These are phyloP conservation scores for Trichoderma aggressivum DNA, from an alignment of 2,329 filamentous ascomycete species.

Conservation along the genomic window DNA sequence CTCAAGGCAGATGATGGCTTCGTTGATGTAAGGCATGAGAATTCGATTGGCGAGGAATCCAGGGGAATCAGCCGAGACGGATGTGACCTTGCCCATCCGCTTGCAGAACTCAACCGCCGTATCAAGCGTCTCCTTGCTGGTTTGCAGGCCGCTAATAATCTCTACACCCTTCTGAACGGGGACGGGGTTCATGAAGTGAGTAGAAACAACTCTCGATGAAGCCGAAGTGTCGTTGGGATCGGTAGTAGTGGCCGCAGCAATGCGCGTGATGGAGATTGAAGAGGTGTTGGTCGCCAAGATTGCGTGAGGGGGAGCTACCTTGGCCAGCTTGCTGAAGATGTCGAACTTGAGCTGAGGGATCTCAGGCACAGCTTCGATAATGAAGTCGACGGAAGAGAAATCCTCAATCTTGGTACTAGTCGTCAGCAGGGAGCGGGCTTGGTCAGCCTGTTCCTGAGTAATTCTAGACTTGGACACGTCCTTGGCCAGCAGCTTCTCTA, in stretches of 20 bases:
- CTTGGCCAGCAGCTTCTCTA: slow-evolving; percentile 89
- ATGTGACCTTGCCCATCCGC: slow-evolving; percentile 89
- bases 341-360: slow-evolving; percentile 81
- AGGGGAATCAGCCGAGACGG: slow-evolving; percentile 81
- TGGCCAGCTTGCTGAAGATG: slow-evolving; percentile 80
- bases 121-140: slow-evolving; percentile 74
- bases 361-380: slow-evolving; percentile 96
- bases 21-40: slow-evolving; percentile 99
- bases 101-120: slow-evolving; percentile 82
- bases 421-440: slow-evolving; percentile 65
- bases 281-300: slow-evolving; percentile 97
- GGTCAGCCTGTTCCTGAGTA: slow-evolving; percentile 74
- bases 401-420: slow-evolving; percentile 71
- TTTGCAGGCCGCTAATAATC: slow-evolving; percentile 93
- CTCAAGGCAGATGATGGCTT: slow-evolving; percentile 93
- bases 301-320: slow-evolving; percentile 77
- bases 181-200: slow-evolving; percentile 99
- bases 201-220: slow-evolving; percentile 85
- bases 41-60: slow-evolving; percentile 97
- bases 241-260: slow-evolving; percentile 78
- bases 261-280: slow-evolving; percentile 96
- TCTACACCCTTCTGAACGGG: slow-evolving; percentile 96
- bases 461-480: slow-evolving; percentile 86
- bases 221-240: slow-evolving; percentile 77
- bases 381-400: slow-evolving; percentile 83